phyloP scores from a whole-genome alignment of 768 basidiomycete species.

The Mycena floridula region DNA sequence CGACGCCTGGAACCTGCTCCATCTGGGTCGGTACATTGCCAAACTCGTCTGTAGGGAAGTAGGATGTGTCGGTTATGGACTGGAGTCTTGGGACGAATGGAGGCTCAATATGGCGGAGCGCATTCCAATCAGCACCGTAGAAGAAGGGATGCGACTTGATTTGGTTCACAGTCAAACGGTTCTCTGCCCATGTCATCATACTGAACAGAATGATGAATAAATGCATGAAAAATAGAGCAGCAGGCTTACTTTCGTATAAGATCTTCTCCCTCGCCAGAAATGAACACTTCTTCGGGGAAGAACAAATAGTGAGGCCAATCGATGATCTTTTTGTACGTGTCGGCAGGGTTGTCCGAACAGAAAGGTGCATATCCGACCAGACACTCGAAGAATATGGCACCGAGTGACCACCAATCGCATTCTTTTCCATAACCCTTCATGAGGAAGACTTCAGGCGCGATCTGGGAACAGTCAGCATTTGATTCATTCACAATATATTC shows the following conservation, averaged over 20 bases:
- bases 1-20: slow-evolving; percentile 53
- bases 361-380: slow-evolving; percentile 97
- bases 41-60: slow-evolving; percentile 95
- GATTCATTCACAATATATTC: slow-evolving; percentile 34
- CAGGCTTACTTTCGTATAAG: slow-evolving; percentile 69
- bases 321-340: slow-evolving; percentile 98
- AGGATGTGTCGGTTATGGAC: slow-evolving; percentile 89
- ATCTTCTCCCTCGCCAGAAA: slow-evolving; percentile 89
- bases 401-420: slow-evolving; percentile 99
- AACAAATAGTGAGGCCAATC: slow-evolving; percentile 89
- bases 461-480: slow-evolving; percentile 33
- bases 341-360: slow-evolving; percentile 94
- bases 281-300: slow-evolving; percentile 93
- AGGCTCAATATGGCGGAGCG: slow-evolving; percentile 88
- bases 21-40: slow-evolving; percentile 60
- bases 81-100: slow-evolving; percentile 93
- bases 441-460: slow-evolving; percentile 95
- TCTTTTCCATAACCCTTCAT: slow-evolving; percentile 98
- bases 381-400: slow-evolving; percentile 99
- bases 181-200: slow-evolving; percentile 81
- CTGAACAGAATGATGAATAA: slow-evolving; percentile 30
- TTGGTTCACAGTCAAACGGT: slow-evolving; percentile 73
- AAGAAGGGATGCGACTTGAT: slow-evolving; percentile 94
- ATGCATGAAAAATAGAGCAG: not conserved
- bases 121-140: slow-evolving; percentile 90